Evolutionary conservation across 2,329 filamentous ascomycete genomes (phyloP).

Genomic region (Pseudocercospora fuligena): DNA sequence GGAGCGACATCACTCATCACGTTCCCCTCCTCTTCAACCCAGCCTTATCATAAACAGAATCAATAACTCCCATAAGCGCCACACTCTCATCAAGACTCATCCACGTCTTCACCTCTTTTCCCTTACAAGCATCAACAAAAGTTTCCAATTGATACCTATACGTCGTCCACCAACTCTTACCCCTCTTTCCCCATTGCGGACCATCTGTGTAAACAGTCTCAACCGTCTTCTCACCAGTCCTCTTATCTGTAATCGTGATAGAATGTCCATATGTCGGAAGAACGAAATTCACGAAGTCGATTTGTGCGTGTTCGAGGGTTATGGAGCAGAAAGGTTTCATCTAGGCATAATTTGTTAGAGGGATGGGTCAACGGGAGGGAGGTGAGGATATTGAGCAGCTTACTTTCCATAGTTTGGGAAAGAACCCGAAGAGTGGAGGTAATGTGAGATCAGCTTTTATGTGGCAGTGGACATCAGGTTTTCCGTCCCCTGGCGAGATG

Average conservation of each 20-base stretch:
- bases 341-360: neutral
- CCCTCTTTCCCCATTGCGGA: conserved; percentile 21
- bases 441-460: neutral
- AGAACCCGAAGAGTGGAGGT: neutral
- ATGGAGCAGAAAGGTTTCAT: neutral
- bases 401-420: neutral
- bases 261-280: conserved; percentile 14
- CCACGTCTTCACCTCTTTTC: conserved; percentile 35
- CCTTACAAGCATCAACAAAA: conserved; percentile 43
- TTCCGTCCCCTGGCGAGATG: no score
- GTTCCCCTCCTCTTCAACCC: no score
- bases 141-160: conserved; percentile 45
- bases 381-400: no score
- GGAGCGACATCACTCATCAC: no score
- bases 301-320: conserved; percentile 19
- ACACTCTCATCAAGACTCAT: conserved; percentile 43
- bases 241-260: conserved; percentile 14
- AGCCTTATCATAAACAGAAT: no score
- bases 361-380: neutral
- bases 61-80: conserved; percentile 36
- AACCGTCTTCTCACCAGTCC: conserved; percentile 13
- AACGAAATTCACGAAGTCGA: conserved; percentile 19
- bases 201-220: conserved; percentile 20
- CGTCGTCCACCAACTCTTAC: conserved; percentile 41
- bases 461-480: neutral